These are phyloP conservation scores for Pulveroboletus sp. DNA, from an alignment of 768 basidiomycete genomes.

Conservation along the genomic window DNA sequence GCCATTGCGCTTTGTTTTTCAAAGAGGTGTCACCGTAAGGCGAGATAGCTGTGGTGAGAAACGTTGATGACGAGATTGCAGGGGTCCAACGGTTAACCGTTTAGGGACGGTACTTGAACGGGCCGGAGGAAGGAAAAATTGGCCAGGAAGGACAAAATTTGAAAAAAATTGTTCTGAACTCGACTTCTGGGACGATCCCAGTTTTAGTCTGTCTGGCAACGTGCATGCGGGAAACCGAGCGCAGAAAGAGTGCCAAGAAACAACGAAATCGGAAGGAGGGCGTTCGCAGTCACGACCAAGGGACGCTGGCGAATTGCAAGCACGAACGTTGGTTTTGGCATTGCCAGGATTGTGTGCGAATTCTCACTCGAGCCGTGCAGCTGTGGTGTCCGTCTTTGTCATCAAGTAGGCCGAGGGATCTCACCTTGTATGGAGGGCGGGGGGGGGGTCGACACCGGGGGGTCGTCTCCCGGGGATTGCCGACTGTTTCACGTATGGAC, in stretches of 20 bases:
- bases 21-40: background rate
- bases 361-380: conserved; percentile 7
- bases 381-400: background rate
- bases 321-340: conserved; percentile 23
- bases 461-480: conserved; percentile 15
- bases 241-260: conserved; percentile 8
- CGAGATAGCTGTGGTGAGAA: conserved; percentile 6
- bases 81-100: background rate
- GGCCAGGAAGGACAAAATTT: background rate
- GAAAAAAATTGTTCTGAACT: background rate
- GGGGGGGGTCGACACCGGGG: conserved; percentile 13
- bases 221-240: background rate
- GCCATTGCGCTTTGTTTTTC: conserved; percentile 17
- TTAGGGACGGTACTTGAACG: conserved; percentile 11
- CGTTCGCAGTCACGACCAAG: conserved; percentile 7
- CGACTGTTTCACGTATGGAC: conserved; percentile 2
- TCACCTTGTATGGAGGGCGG: background rate
- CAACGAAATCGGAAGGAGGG: conserved; percentile 9
- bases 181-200: background rate
- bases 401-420: conserved; percentile 3
- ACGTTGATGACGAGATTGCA: background rate
- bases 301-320: conserved; percentile 17
- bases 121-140: conserved; percentile 5
- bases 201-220: too few species aligned
- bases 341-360: conserved; percentile 7